Evolutionary conservation across 2,329 filamentous ascomycete species (phyloP).

Genomic region (Claviceps sp.): DNA sequence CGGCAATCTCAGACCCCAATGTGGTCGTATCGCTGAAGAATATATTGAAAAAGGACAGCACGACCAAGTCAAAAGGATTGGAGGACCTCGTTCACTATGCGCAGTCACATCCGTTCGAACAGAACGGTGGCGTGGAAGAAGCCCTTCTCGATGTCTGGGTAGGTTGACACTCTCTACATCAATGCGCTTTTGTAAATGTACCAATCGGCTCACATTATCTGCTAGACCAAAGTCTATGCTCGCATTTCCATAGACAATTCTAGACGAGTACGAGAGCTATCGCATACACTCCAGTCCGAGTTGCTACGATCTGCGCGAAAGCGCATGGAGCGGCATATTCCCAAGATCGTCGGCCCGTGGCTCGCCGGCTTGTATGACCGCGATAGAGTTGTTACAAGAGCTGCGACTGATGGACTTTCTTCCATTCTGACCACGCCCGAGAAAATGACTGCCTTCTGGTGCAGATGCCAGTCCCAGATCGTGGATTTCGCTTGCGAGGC

Average conservation of each 20-base stretch:
- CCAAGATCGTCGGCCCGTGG: slow-evolving; percentile 76
- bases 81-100: slow-evolving; percentile 67
- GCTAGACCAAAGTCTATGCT: slow-evolving; percentile 71
- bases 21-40: slow-evolving; percentile 88
- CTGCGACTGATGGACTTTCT: slow-evolving; percentile 64
- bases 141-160: slow-evolving; percentile 83
- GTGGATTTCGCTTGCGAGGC: slow-evolving; percentile 72
- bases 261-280: slow-evolving; percentile 73
- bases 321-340: slow-evolving; percentile 68
- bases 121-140: slow-evolving; percentile 58
- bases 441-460: slow-evolving; percentile 66
- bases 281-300: slow-evolving; percentile 59
- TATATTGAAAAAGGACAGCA: slow-evolving; percentile 80
- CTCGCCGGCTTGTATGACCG: slow-evolving; percentile 78
- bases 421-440: slow-evolving; percentile 67
- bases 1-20: slow-evolving; percentile 63
- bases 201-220: neutral
- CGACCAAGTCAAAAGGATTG: slow-evolving; percentile 78
- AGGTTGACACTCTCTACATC: slow-evolving; percentile 7
- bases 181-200: neutral
- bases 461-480: slow-evolving; percentile 66
- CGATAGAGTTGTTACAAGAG: slow-evolving; percentile 60
- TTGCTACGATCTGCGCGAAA: slow-evolving; percentile 55
- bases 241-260: slow-evolving; percentile 82
- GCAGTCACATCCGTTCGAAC: slow-evolving; percentile 35